These are phyloP conservation scores for Aspergillus glaucus DNA, from an alignment of 2,329 filamentous ascomycete species.

Conservation along the genomic window DNA sequence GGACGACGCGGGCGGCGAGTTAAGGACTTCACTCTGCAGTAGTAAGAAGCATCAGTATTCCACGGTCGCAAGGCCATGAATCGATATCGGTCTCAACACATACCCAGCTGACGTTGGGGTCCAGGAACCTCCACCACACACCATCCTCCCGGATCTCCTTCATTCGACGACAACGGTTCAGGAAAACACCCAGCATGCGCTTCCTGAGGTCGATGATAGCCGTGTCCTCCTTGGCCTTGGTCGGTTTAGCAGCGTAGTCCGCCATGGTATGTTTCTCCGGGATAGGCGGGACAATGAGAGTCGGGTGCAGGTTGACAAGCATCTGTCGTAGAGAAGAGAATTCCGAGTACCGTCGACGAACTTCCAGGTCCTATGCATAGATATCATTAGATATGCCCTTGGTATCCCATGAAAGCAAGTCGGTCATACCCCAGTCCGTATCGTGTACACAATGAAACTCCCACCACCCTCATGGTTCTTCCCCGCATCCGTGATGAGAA, in stretches of 20 bases:
- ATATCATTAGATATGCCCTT: conserved; percentile 4
- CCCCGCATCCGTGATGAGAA: conserved; percentile 88
- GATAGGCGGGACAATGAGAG: conserved; percentile 90
- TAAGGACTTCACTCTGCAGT: conserved; percentile 78
- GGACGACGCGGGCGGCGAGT: conserved; percentile 81
- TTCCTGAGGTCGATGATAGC: conserved; percentile 95
- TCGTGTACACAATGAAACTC: conserved; percentile 94
- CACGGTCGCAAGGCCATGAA: background rate
- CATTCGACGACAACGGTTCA: conserved; percentile 91
- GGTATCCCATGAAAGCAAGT: background rate
- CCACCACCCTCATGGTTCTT: conserved; percentile 91
- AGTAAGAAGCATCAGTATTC: conserved; percentile 19
- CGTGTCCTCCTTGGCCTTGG: conserved; percentile 94
- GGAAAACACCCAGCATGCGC: conserved; percentile 90
- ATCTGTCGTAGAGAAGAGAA: conserved; percentile 87
- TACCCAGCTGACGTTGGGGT: conserved; percentile 98
- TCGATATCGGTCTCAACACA: conserved; percentile 16
- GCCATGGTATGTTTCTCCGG: conserved; percentile 99
- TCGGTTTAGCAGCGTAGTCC: conserved; percentile 95
- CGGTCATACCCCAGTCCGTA: conserved; percentile 73
- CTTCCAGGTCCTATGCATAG: conserved; percentile 72
- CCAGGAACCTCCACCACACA: conserved; percentile 95
- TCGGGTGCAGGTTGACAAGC: conserved; percentile 85
- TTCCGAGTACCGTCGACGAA: conserved; percentile 90
- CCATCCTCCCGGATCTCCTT: conserved; percentile 85